phyloP scores from a whole-genome alignment of 139 green algal genomes.

The Tetraselmis striata region DNA sequence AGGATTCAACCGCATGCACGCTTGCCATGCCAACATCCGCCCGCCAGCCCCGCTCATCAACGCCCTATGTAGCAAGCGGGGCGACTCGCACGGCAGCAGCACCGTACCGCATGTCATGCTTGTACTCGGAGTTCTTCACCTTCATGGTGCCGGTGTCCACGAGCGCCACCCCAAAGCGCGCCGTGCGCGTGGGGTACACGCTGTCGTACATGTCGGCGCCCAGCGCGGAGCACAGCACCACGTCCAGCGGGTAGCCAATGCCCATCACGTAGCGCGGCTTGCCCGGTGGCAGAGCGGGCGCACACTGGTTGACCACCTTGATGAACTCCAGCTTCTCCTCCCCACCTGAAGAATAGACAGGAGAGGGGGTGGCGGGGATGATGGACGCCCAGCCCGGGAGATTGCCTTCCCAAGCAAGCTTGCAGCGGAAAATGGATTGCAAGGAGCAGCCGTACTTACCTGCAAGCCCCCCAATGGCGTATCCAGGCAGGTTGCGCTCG shows the following conservation, averaged over 20 bases:
- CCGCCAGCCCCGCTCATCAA: too few relatives aligned
- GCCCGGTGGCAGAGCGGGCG: slow-evolving; percentile 45
- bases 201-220: slow-evolving; percentile 94
- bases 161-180: slow-evolving; percentile 90
- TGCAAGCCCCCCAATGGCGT: slow-evolving; percentile 90
- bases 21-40: too few relatives aligned
- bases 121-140: slow-evolving; percentile 63
- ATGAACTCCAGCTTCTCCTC: not conserved
- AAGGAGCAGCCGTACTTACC: slow-evolving; percentile 26
- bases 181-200: slow-evolving; percentile 93
- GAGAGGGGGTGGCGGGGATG: too few relatives aligned
- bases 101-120: slow-evolving; percentile 45
- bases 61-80: too few relatives aligned
- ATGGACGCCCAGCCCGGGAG: too few relatives aligned
- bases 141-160: slow-evolving; percentile 68
- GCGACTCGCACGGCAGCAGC: too few relatives aligned
- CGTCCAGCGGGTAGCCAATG: slow-evolving; percentile 88
- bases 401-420: too few relatives aligned
- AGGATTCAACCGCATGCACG: too few relatives aligned
- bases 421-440: too few relatives aligned
- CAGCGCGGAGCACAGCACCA: slow-evolving; percentile 87
- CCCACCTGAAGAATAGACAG: not conserved
- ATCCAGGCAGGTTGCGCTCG: slow-evolving; percentile 68
- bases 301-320: not conserved
- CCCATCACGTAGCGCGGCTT: slow-evolving; percentile 97